Evolutionary conservation across 2,329 filamentous ascomycete species (phyloP).

Genomic region (Bipolaris bicolor): DNA sequence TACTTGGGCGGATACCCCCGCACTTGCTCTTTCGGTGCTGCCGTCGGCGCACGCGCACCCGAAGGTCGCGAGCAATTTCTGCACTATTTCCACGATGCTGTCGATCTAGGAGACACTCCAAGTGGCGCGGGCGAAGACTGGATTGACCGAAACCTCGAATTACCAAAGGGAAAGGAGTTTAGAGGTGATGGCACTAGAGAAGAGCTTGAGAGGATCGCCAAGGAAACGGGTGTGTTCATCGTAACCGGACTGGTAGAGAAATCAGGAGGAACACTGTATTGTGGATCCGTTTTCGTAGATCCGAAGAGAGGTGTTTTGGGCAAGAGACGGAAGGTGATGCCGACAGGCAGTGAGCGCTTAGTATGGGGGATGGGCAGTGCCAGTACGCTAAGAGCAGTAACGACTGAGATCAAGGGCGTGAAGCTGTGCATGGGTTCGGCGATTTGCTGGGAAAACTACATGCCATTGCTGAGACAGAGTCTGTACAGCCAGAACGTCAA

Average conservation of each 20-base stretch:
- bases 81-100: slow-evolving; percentile 76
- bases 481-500: slow-evolving; percentile 92
- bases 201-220: slow-evolving; percentile 75
- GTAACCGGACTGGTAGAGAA: slow-evolving; percentile 81
- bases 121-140: slow-evolving; percentile 73
- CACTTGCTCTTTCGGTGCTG: slow-evolving; percentile 76
- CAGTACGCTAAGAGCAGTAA: slow-evolving; percentile 77
- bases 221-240: slow-evolving; percentile 80
- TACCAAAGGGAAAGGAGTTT: slow-evolving; percentile 54
- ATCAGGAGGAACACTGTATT: slow-evolving; percentile 83
- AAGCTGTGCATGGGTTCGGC: slow-evolving; percentile 81
- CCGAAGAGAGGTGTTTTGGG: slow-evolving; percentile 74
- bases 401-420: slow-evolving; percentile 78
- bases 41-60: slow-evolving; percentile 71
- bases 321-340: slow-evolving; percentile 92
- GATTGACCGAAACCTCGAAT: slow-evolving; percentile 67
- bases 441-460: slow-evolving; percentile 97
- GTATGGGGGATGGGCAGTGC: slow-evolving; percentile 89
- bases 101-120: slow-evolving; percentile 83
- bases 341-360: slow-evolving; percentile 81
- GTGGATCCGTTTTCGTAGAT: slow-evolving; percentile 80
- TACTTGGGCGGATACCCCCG: slow-evolving; percentile 92
- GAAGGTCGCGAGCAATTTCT: slow-evolving; percentile 82
- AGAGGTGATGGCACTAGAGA: slow-evolving; percentile 80
- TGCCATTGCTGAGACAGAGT: slow-evolving; percentile 83